Evolutionary conservation across 257 asterid species (phyloP), one percentile per base, ranked within the genome.

Genomic region (Henckelia pumila): DNA sequence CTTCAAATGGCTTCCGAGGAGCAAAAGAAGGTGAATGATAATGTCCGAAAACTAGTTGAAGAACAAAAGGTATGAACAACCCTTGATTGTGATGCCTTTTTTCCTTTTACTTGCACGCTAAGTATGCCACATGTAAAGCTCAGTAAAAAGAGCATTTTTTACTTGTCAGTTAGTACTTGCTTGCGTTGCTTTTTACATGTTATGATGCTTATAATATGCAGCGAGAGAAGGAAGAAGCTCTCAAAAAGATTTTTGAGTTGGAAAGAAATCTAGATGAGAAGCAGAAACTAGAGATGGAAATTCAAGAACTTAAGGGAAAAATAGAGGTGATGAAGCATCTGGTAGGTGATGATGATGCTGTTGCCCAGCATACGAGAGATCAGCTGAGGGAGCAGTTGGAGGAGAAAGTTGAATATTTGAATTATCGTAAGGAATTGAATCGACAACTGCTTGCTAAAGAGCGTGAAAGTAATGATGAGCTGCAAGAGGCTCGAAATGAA

Each of bases 1-100:
- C 95, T 89, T 69, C 79, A 80, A 80, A 49, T 84, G 96, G 95
- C 97, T 22, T 89, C 89, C 6, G 92, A 55, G 75, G 96, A 92
- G 84, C 96, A 89, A 74, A 84, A 69, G 50, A 88, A 82, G 80
- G 84, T 88, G 35, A 93, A 37, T 13, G 47, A 10, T 35, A 62
- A 21, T 53, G 22, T 89, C 74, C 64, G 83, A 65, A 79, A 95
- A 70, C 86, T 89, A 29, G 88, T 86, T 53, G 98, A 92, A 80
- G 97, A 83, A 71, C 97, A 92, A 62, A 86, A 88, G 78, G 97
- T 92, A 66, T 65, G 76, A 58, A 22, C 49, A n/a, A 10, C 49
- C 52, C 50, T 7, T 40, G 59, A 44, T 70, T 14, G 8, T 26
- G 2, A 66, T 20, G 61, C 23, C n/a, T 20, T 68, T 67, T 63